Evolutionary conservation across 805 yeast species (phyloP).

Genomic region (Nakazawaea populi): DNA sequence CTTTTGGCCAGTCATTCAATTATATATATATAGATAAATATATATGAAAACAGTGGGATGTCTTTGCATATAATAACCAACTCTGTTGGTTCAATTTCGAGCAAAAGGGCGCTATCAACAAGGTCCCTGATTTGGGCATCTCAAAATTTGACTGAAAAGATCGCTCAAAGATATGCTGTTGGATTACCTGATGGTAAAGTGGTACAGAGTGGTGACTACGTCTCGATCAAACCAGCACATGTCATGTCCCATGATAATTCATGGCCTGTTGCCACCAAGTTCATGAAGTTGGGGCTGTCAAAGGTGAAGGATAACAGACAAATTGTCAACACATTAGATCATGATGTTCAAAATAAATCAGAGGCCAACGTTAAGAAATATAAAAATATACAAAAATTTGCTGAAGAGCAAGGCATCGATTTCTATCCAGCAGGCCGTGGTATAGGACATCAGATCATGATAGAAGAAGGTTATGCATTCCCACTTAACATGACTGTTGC

Average conservation of each 20-base stretch:
- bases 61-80: neutral
- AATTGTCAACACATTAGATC: slow-evolving; percentile 94
- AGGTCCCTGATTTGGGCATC: slow-evolving; percentile 27
- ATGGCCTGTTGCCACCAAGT: slow-evolving; percentile 98
- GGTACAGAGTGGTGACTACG: slow-evolving; percentile 90
- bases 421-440: slow-evolving; percentile 99
- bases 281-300: slow-evolving; percentile 89
- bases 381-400: slow-evolving; percentile 82
- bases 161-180: slow-evolving; percentile 89
- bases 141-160: slow-evolving; percentile 93
- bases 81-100: slow-evolving; percentile 1
- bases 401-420: slow-evolving; percentile 85
- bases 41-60: neutral
- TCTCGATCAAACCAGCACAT: slow-evolving; percentile 89
- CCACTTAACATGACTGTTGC: slow-evolving; percentile 93
- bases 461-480: slow-evolving; percentile 97
- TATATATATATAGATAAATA: too few species aligned
- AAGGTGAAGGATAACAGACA: slow-evolving; percentile 80
- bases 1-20: too few species aligned
- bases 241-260: slow-evolving; percentile 99
- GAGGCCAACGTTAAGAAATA: slow-evolving; percentile 89
- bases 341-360: slow-evolving; percentile 91
- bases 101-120: slow-evolving; percentile 10
- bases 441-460: slow-evolving; percentile 98
- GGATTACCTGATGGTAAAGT: slow-evolving; percentile 70